phyloP scores from a whole-genome alignment of 192 early-diverging fungal species.

The Podila horticola region DNA sequence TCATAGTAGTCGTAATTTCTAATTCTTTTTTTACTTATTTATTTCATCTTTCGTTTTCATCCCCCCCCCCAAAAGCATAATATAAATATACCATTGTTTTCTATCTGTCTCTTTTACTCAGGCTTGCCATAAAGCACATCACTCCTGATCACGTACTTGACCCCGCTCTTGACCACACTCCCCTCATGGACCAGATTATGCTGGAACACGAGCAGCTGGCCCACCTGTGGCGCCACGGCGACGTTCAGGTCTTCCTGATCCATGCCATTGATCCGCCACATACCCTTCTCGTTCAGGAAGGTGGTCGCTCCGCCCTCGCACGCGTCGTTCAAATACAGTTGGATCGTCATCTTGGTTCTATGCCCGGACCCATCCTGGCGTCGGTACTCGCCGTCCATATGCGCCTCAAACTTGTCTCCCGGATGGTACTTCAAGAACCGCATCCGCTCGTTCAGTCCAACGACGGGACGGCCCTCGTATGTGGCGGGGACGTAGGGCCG shows the following conservation, averaged over 20 bases:
- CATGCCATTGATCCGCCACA: constrained; percentile 8
- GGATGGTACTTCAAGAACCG: constrained; percentile 53
- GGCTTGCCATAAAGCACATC: constrained; percentile 54
- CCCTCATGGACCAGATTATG: constrained; percentile 60
- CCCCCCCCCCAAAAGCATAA: not conserved
- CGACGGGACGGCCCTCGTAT: constrained; percentile 16
- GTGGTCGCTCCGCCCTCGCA: constrained; percentile 59
- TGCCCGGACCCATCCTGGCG: constrained; percentile 46
- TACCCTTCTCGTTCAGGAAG: constrained; percentile 35
- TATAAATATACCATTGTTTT: not conserved
- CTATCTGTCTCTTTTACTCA: not conserved
- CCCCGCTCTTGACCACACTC: constrained; percentile 39
- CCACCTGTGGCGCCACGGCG: constrained; percentile 31
- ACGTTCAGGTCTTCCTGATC: constrained; percentile 4
- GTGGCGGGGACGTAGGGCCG: constrained; percentile 23
- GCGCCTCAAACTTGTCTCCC: constrained; percentile 39
- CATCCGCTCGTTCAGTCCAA: constrained; percentile 55
- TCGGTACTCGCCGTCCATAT: constrained; percentile 52
- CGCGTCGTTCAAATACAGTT: constrained; percentile 58
- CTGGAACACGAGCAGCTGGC: constrained; percentile 51
- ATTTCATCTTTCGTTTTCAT: not conserved
- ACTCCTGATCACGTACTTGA: constrained; percentile 58
- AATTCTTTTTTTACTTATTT: not conserved
- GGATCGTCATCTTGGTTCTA: constrained; percentile 52
- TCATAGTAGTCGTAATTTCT: not conserved